These are phyloP conservation scores for Passalora sequoiae DNA, from an alignment of 2,329 filamentous ascomycete genomes.

Conservation along the genomic window DNA sequence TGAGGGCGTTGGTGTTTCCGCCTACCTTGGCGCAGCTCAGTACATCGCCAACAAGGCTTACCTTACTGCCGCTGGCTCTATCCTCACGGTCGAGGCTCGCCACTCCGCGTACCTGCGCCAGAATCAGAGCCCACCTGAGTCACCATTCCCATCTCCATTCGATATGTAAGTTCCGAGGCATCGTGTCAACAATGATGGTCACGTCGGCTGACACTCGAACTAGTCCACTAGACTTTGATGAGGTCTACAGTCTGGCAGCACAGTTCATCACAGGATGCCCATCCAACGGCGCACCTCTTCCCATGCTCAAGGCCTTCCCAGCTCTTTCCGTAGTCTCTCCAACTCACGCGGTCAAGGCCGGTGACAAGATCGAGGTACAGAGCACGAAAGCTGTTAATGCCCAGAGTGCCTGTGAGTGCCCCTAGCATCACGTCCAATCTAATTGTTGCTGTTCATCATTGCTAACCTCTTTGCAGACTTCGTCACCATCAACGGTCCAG, in stretches of 20 bases:
- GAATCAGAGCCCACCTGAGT: background rate
- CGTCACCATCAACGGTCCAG: conserved; percentile 25
- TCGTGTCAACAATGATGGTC: too few species aligned
- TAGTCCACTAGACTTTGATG: conserved; percentile 53
- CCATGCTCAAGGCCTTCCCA: conserved; percentile 50
- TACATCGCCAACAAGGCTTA: conserved; percentile 55
- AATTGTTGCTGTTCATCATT: too few species aligned
- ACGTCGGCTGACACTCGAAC: too few species aligned
- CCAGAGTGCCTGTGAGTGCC: conserved; percentile 12
- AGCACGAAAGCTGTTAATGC: conserved; percentile 16
- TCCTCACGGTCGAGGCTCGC: conserved; percentile 59
- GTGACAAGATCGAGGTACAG: conserved; percentile 21
- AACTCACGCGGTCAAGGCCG: conserved; percentile 18
- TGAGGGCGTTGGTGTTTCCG: conserved; percentile 54
- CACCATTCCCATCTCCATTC: conserved; percentile 55
- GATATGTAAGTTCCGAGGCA: too few species aligned
- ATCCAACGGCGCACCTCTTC: conserved; percentile 49
- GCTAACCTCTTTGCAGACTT: conserved; percentile 13
- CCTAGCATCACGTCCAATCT: too few species aligned
- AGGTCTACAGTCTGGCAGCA: conserved; percentile 60
- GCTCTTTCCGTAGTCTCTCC: conserved; percentile 14
- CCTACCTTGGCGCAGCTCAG: conserved; percentile 58
- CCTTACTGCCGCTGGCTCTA: conserved; percentile 55
- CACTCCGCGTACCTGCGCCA: conserved; percentile 51
- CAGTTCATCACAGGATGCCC: conserved; percentile 59